Percentiles rank a stretch among this genome's conserved stretches.
These are phyloP conservation scores for Lichtheimia corymbifera DNA, from an alignment of 371 early-diverging fungal species.

Conservation along the genomic window DNA sequence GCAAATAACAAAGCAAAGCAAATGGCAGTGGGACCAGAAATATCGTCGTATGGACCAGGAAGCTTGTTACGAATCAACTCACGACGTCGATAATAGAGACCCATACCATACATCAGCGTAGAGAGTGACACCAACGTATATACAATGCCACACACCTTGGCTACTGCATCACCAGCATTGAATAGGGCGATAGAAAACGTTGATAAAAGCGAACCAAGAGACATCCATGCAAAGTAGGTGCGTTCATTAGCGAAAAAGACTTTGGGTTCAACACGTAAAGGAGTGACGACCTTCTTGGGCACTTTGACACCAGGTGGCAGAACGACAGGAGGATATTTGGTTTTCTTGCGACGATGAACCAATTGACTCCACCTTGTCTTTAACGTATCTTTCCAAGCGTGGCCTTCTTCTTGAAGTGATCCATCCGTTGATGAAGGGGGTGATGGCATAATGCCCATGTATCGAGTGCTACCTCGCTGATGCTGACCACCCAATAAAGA, in stretches of 20 bases:
- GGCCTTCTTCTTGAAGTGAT: background rate
- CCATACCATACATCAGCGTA: conserved; percentile 87
- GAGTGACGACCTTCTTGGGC: conserved; percentile 72
- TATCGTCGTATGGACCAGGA: conserved; percentile 79
- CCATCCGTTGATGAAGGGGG: too few relatives aligned
- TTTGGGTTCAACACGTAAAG: conserved; percentile 98
- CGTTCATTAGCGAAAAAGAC: conserved; percentile 99
- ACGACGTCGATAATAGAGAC: conserved; percentile 93
- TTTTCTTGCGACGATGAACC: background rate
- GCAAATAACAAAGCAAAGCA: conserved; percentile 88
- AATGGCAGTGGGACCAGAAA: conserved; percentile 83
- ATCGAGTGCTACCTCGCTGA: background rate
- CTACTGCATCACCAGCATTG: conserved; percentile 83
- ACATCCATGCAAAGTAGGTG: conserved; percentile 95
- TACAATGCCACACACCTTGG: conserved; percentile 72
- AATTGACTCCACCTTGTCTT: background rate
- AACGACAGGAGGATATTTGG: conserved; percentile 19
- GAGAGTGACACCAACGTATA: conserved; percentile 82
- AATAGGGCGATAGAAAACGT: conserved; percentile 81
- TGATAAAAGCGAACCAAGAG: conserved; percentile 74
- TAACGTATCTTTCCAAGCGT: background rate
- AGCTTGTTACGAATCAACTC: conserved; percentile 68
- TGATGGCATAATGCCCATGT: background rate
- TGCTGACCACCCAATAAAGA: conserved; percentile 20
- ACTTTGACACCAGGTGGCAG: conserved; percentile 54